These are phyloP conservation scores for Sarcodon sp. DNA, from an alignment of 768 basidiomycete genomes.

Conservation along the genomic window DNA sequence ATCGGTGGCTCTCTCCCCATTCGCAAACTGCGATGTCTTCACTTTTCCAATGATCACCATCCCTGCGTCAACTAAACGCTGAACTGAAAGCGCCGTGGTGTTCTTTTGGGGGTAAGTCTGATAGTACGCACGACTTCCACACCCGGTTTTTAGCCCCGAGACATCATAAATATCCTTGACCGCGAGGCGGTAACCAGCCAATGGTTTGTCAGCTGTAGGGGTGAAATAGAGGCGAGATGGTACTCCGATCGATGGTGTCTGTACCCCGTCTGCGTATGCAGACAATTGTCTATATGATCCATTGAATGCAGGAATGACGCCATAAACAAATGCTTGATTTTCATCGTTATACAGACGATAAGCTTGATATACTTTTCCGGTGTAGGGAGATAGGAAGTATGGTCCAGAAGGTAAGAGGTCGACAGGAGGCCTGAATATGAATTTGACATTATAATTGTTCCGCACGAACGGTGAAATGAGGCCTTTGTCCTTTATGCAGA, in stretches of 20 bases:
- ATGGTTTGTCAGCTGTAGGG: constrained; percentile 15
- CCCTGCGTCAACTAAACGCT: constrained; percentile 32
- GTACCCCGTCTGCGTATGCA: constrained; percentile 12
- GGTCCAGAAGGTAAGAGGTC: constrained; percentile 13
- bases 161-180: constrained; percentile 35
- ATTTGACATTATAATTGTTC: no score
- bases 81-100: constrained; percentile 27
- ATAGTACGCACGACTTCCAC: constrained; percentile 23
- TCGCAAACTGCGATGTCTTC: constrained; percentile 40
- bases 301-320: constrained; percentile 22
- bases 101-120: constrained; percentile 21
- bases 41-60: constrained; percentile 41
- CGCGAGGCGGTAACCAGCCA: constrained; percentile 33
- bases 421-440: background rate
- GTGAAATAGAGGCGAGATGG: constrained; percentile 32
- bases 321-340: constrained; percentile 29
- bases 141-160: constrained; percentile 20
- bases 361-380: constrained; percentile 16
- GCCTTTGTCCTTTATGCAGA: constrained; percentile 11
- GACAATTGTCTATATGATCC: constrained; percentile 16
- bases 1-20: constrained; percentile 22
- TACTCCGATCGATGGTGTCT: constrained; percentile 26
- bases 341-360: constrained; percentile 30
- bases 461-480: constrained; percentile 1
- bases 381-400: constrained; percentile 12